Evolutionary conservation across 257 asterid genomes (phyloP).

Genomic region (Capsicum pubescens): DNA sequence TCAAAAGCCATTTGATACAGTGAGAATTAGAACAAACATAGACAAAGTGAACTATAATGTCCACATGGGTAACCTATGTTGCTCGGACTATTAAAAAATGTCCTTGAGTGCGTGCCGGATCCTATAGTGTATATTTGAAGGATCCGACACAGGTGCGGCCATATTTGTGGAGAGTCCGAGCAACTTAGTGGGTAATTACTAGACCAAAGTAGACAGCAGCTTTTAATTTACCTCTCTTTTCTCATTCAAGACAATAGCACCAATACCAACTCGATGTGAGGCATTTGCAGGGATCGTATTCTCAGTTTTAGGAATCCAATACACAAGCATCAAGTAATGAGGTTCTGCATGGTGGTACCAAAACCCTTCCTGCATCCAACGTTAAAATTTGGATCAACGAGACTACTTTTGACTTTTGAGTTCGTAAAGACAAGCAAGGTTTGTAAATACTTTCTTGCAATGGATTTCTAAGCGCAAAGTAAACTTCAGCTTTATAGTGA

Average conservation of each 20-base stretch:
- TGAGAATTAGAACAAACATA: neutral
- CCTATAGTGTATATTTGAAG: too few relatives aligned
- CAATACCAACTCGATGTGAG: conserved; percentile 66
- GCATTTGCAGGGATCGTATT: conserved; percentile 72
- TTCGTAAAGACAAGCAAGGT: neutral
- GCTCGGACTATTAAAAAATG: too few relatives aligned
- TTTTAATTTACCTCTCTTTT: conserved; percentile 60
- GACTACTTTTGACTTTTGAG: neutral
- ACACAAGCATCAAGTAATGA: conserved; percentile 72
- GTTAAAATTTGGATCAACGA: conserved; percentile 8
- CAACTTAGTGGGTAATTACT: neutral
- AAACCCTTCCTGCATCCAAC: conserved; percentile 66
- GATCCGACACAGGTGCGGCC: too few relatives aligned
- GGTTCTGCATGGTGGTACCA: conserved; percentile 82
- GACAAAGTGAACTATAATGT: neutral
- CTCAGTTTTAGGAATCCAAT: conserved; percentile 63
- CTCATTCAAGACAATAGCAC: conserved; percentile 68
- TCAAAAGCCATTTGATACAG: neutral
- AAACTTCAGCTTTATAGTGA: neutral
- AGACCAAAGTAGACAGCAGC: neutral
- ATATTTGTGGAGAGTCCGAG: too few relatives aligned
- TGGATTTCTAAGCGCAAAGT: neutral
- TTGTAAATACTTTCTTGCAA: neutral
- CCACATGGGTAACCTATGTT: neutral
- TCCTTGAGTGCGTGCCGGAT: too few relatives aligned